Base-by-base conservation (phyloP, 345 rosid species). In the Hibiscus tridactylites region DNA sequence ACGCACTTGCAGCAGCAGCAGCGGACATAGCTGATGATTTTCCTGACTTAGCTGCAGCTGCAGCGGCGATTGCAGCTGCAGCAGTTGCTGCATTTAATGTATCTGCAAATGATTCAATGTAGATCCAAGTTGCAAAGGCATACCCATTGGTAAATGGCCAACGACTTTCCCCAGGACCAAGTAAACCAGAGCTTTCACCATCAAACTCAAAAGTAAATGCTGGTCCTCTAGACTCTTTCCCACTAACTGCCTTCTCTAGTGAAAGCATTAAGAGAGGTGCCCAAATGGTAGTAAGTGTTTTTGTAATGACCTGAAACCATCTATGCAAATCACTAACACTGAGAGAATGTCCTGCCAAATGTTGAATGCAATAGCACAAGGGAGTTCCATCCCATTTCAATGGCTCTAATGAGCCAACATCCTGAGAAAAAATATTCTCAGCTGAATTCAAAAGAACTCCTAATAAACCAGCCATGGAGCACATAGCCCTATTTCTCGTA, bases 1-100 rank as follows among this genome's bases (percentile, higher is more conserved):
- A 96, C 24, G 98, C 97, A 89, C 97, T 92, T 46, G 99, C 99
- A 77, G 99, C 99, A 60, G 98, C 98, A 77, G 99, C 98, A 80
- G 98, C 98, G 47, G 98, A 95, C 98, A 95, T 90, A 35, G 99
- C 96, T 66, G 98, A 95, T 78, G 98, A 86, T 87, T 95, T 92
- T 71, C 98, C 99, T 19, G 97, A 92, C 85, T 85, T 95, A 72
- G 98, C 97, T 11, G 99, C 99, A 10, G 97, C 97, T 2, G 98
- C 96, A 62, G 97, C 97, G 56, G 96, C 96, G 79, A 94, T 95
- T 47, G 99, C 99, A 44, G 97, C 97, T 5, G 99, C 98, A 26
- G 92, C 96, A 74, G 99, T 88, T 63, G 98, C 99, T 60, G 98
- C 84, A 78, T 95, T 95, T 83, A 95, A 79, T n/a, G 99, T 92